Evolutionary conservation across 306 rosid genomes (phyloP), one percentile per base, ranked within the genome.

Genomic region (Oxytropis ochrocephala): DNA sequence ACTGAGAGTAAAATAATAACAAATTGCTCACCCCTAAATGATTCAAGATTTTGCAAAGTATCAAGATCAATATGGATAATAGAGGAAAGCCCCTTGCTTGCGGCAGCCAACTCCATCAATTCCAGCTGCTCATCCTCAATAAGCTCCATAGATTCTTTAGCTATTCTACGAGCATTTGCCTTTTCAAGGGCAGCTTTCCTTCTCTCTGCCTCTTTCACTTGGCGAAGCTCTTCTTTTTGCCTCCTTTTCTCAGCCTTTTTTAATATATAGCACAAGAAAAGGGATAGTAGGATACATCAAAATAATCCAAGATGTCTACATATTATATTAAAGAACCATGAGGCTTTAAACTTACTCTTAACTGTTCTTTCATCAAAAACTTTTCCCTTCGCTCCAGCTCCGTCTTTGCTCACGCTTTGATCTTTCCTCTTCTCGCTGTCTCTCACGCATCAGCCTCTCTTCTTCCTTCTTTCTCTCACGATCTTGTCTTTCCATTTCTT

Each of bases 141-240:
- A 77, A 95, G 96, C 81, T 95, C 99, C 99, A 91, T 91, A 70
- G 99, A 95, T 77, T 95, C 97, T 80, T 88, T 88, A 72, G 97
- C 96, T 67, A 94, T 88, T 79, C 86, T 91, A 21, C 96, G 96
- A 65, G 97, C 97, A 75, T 86, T 85, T 64, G 99, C 97, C 82
- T 95, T 95, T 80, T 91, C 99, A 83, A 95, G 82, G 55, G 99
- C 96, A 64, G 87, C 95, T 81, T 95, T 85, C 84, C 92, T 91
- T 78, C 95, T 89, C 81, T 85, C 99, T 61, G 80, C 92, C 80
- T 95, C 99, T 77, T 53, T 89, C 82, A 91, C 99, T 59, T 66
- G 91, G 67, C 97, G 95, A 64, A 95, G 84, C 71, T 89, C 96
- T 87, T 95, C 99, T 79, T 83, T 95, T 79, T 73, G 91, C 83